Evolutionary conservation across 768 basidiomycete genomes (phyloP).

Genomic region (Trichaptum fuscoviolaceum): DNA sequence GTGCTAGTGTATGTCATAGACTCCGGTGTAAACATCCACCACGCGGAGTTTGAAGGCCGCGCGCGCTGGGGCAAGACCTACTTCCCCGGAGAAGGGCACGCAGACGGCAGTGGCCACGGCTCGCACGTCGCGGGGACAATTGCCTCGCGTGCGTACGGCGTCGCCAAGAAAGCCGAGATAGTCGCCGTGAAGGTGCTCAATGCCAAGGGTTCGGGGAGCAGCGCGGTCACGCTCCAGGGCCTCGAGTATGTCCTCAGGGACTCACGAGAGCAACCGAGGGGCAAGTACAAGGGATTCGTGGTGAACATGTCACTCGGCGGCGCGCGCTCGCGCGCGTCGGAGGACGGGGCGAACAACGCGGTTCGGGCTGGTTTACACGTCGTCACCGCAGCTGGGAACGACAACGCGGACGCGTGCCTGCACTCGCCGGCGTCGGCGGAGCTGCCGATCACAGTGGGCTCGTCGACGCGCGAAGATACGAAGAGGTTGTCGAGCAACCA

Average conservation of each 20-base stretch:
- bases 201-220: neutral
- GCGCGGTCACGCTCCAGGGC: neutral
- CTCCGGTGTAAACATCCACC: no score
- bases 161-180: conserved; percentile 8
- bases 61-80: no score
- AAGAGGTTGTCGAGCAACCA: conserved; percentile 25
- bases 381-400: conserved; percentile 3
- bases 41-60: no score
- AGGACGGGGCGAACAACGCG: neutral
- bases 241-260: neutral
- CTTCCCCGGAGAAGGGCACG: no score
- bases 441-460: conserved; percentile 74
- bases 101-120: neutral
- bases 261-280: neutral
- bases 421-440: no score
- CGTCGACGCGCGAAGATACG: conserved; percentile 74
- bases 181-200: conserved; percentile 6
- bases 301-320: conserved; percentile 11
- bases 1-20: no score
- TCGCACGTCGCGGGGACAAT: conserved; percentile 8
- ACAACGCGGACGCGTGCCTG: no score
- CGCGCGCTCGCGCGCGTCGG: conserved; percentile 2
- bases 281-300: conserved; percentile 1
- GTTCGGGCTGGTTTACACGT: conserved; percentile 4
- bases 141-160: conserved; percentile 4